Evolutionary conservation across 768 basidiomycete species (phyloP).

Genomic region (Agrocybe pediades): DNA sequence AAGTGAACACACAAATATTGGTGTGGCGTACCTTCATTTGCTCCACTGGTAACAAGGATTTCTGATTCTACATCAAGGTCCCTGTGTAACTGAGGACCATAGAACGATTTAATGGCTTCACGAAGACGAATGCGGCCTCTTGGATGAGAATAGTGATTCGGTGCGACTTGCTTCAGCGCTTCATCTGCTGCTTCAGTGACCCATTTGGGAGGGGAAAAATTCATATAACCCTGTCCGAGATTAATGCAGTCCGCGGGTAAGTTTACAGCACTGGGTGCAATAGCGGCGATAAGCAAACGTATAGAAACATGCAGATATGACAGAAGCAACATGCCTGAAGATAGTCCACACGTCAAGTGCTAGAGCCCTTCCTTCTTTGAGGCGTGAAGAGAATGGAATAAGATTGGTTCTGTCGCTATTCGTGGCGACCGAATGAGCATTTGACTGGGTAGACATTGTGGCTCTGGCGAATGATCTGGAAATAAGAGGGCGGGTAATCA

Average conservation of each 20-base stretch:
- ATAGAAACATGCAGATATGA: constrained; percentile 10
- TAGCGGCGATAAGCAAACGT: constrained; percentile 8
- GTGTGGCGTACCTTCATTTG: constrained; percentile 82
- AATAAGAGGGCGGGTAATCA: background rate
- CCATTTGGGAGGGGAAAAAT: constrained; percentile 85
- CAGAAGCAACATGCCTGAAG: constrained; percentile 63
- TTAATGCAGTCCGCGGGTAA: constrained; percentile 93
- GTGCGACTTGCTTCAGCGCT: constrained; percentile 60
- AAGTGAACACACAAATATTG: background rate
- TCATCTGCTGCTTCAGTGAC: constrained; percentile 71
- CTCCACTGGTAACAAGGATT: constrained; percentile 94
- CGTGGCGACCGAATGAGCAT: background rate
- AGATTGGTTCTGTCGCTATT: constrained; percentile 46
- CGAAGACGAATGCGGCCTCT: constrained; percentile 87
- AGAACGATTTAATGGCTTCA: constrained; percentile 82
- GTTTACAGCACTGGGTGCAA: constrained; percentile 68
- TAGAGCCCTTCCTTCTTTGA: constrained; percentile 75
- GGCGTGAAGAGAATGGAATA: constrained; percentile 70
- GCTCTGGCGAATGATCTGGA: constrained; percentile 2
- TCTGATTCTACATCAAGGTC: constrained; percentile 83
- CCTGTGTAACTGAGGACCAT: constrained; percentile 67
- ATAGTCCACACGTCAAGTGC: constrained; percentile 91
- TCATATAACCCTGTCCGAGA: constrained; percentile 95
- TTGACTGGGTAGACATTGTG: constrained; percentile 8
- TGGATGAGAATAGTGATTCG: constrained; percentile 92